phyloP scores from a whole-genome alignment of 805 yeast genomes.

The Tetrapisispora fleetii region DNA sequence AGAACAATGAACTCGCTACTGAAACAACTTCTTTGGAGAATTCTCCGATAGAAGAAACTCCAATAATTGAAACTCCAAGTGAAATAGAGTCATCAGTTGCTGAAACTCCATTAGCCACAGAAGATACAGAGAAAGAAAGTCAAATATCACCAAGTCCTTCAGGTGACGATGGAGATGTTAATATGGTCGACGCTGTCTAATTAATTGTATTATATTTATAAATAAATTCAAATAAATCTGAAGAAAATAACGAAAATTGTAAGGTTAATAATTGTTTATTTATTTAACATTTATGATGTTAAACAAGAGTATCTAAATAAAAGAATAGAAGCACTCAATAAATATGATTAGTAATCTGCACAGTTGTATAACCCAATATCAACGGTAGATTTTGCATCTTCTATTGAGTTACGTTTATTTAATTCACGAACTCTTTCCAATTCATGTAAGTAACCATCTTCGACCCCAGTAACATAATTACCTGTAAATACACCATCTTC shows the following conservation, averaged over 20 bases:
- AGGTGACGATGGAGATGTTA: neutral
- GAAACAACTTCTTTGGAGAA: neutral
- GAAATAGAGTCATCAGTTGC: neutral
- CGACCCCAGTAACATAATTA: conserved; percentile 86
- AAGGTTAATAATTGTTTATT: neutral
- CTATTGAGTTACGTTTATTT: conserved; percentile 44
- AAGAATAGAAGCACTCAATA: neutral
- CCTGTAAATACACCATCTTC: conserved; percentile 98
- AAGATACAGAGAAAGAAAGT: neutral
- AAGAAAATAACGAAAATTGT: neutral
- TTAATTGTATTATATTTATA: neutral
- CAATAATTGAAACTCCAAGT: neutral
- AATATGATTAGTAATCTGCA: conserved; percentile 37
- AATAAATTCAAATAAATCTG: neutral
- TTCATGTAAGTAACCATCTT: conserved; percentile 69
- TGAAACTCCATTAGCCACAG: neutral
- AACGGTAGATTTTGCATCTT: conserved; percentile 69
- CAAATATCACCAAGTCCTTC: neutral
- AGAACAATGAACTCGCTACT: neutral
- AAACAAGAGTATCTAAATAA: neutral
- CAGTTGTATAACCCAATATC: conserved; percentile 54
- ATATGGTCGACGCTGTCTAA: neutral
- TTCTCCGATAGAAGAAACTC: neutral
- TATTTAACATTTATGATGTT: neutral
- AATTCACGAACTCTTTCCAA: conserved; percentile 74